Evolutionary conservation across 176 grass and related monocot species (phyloP), one percentile per base, ranked within the genome.

Genomic region (Elymus sibiricus): DNA sequence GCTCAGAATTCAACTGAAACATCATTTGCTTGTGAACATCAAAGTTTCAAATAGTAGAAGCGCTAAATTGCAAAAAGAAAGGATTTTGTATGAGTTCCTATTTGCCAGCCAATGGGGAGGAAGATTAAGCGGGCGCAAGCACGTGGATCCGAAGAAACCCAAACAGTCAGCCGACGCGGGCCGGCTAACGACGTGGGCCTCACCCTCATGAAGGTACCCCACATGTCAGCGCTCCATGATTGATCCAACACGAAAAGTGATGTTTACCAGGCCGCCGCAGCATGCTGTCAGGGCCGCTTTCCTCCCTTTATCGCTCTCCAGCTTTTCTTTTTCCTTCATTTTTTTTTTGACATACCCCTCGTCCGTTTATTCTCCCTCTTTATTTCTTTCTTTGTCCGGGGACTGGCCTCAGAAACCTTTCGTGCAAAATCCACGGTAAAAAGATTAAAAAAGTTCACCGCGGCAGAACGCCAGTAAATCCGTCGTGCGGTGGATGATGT

Each of bases 201-300:
- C 10, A 1, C 0, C 0, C 7, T 17, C 6, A 2, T 0, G 6
- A 3, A 8, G 3, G 1, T 74, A 1, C 75, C 80, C 85, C 80
- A 84, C 80, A 66, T 56, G 80, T 84, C 84, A 87, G 75, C 9
- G 0, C 59, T 68, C 74, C 21, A 83, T 87, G 85, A 87, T 87
- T 87, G 75, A 58, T 22, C 66, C 84, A 87, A 59, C 89, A 90
- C 27, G 59, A 73, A 90, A 72, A 75, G 84, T 79, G 84, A 59
- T 9, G 80, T 75, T 84, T 38, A 46, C 44, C 74, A 90, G 84
- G 74, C 44, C 26, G 26, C 66, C 58, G 84, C 84, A 74, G 85
- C 80, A 87, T 75, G 47, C 75, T 84, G 85, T 80, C 89, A 84
- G 80, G 21, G 22, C 67, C 26, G 61, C 49, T 90, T 90, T 70